phyloP scores from a whole-genome alignment of 2,329 filamentous ascomycete genomes.

The Talaromyces albobiverticillius region DNA sequence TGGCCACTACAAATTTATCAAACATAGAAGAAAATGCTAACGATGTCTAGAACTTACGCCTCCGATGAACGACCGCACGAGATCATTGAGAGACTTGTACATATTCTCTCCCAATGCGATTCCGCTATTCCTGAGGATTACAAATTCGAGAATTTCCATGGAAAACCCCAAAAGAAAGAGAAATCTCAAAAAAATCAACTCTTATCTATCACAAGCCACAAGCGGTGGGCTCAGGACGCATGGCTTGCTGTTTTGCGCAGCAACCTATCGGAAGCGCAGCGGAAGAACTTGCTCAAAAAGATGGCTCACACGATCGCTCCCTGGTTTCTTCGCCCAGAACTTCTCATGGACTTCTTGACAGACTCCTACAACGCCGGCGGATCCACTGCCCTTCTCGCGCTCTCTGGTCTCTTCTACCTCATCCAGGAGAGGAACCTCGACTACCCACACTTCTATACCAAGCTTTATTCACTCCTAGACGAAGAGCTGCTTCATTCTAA shows the following conservation, averaged over 20 bases:
- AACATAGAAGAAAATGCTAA: constrained; percentile 8
- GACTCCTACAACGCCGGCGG: constrained; percentile 87
- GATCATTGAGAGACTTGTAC: constrained; percentile 35
- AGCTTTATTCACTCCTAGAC: constrained; percentile 90
- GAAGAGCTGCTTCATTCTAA: constrained; percentile 85
- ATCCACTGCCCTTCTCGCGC: constrained; percentile 78
- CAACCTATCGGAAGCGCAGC: constrained; percentile 67
- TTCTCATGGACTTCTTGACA: constrained; percentile 95
- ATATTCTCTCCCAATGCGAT: constrained; percentile 54
- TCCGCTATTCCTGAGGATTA: constrained; percentile 57
- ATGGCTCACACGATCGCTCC: constrained; percentile 78
- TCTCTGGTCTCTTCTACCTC: constrained; percentile 92
- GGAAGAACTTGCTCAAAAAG: constrained; percentile 72
- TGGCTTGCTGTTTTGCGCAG: constrained; percentile 75
- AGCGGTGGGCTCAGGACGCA: constrained; percentile 76
- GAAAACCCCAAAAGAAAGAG: constrained; percentile 59
- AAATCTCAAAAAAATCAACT: constrained; percentile 53
- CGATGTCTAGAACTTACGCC: constrained; percentile 34
- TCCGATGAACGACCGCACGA: constrained; percentile 24
- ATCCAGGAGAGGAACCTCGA: constrained; percentile 93
- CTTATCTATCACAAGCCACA: constrained; percentile 66
- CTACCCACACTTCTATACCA: constrained; percentile 89
- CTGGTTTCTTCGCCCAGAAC: constrained; percentile 83
- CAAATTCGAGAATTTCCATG: constrained; percentile 36
- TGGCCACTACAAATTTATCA: constrained; percentile 1